Conservation (phyloP, 176 grass and related monocot genomes). For the Zea luxurians region DNA sequence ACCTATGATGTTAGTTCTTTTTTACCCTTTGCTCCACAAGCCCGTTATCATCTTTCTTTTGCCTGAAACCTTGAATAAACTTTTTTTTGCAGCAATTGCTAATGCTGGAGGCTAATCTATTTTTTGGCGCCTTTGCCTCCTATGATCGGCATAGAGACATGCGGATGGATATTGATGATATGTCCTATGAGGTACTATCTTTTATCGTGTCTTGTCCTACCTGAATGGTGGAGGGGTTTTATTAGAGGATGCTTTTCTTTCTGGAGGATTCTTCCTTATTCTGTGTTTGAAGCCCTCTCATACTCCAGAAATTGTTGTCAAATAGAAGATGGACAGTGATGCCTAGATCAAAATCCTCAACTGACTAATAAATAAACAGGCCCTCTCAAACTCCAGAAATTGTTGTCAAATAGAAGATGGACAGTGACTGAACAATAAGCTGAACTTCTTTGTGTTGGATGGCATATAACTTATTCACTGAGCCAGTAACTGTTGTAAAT, state of each 20-base stretch:
- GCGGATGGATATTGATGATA: conserved; percentile 89
- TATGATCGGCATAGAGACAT: conserved; percentile 68
- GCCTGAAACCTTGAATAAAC: conserved; percentile 24
- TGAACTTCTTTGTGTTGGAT: too few relatives aligned
- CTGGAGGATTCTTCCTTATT: conserved; percentile 1
- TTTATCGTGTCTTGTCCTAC: conserved; percentile 9
- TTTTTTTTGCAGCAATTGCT: conserved; percentile 60
- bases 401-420: too few relatives aligned
- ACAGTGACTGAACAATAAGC: too few relatives aligned
- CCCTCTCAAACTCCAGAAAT: neutral
- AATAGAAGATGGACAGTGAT: too few relatives aligned
- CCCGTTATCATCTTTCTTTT: conserved; percentile 24
- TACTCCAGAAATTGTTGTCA: too few relatives aligned
- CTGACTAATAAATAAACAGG: too few relatives aligned
- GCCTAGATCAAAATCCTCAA: too few relatives aligned
- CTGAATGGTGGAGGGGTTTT: conserved; percentile 4
- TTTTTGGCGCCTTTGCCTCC: conserved; percentile 48
- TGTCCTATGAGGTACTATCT: conserved; percentile 85
- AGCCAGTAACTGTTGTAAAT: too few relatives aligned
- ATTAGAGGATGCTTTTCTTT: conserved; percentile 11
- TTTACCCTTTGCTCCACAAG: conserved; percentile 16
- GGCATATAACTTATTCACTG: too few relatives aligned
- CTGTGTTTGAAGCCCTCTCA: neutral
- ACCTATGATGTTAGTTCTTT: conserved; percentile 58
- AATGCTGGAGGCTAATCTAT: conserved; percentile 56